Evolutionary conservation across 2,329 filamentous ascomycete species (phyloP).

Genomic region (Apiospora pterosperma): DNA sequence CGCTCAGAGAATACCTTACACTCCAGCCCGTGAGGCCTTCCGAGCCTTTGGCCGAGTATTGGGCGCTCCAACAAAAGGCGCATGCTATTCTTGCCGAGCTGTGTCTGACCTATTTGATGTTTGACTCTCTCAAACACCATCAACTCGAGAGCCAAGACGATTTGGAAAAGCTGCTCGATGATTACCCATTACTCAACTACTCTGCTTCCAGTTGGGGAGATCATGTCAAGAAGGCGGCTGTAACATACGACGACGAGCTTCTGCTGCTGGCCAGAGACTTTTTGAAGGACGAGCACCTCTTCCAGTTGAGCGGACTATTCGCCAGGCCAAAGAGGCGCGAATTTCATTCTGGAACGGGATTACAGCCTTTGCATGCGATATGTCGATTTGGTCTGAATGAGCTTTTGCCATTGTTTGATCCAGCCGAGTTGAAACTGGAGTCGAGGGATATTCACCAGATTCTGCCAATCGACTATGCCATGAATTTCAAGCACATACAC

Average conservation of each 20-base stretch:
- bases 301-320: not conserved
- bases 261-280: not conserved
- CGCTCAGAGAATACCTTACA: not conserved
- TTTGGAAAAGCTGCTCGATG: too few species aligned
- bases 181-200: not conserved
- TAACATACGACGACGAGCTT: not conserved
- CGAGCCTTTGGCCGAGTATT: not conserved
- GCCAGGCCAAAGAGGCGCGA: too few species aligned
- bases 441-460: not conserved
- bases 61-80: not conserved
- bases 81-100: not conserved
- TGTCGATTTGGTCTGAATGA: not conserved
- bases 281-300: not conserved
- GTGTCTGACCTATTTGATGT: not conserved
- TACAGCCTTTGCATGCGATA: not conserved
- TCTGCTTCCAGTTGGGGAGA: not conserved
- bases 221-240: not conserved
- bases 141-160: not conserved
- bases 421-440: not conserved
- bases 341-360: too few species aligned
- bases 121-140: not conserved
- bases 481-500: not conserved
- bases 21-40: too few species aligned
- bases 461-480: not conserved
- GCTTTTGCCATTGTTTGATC: not conserved